Percentiles rank a stretch among this genome's conserved stretches.
These are phyloP conservation scores for Megacollybia platyphylla DNA, from an alignment of 1,284 basidiomycete species.

Conservation along the genomic window DNA sequence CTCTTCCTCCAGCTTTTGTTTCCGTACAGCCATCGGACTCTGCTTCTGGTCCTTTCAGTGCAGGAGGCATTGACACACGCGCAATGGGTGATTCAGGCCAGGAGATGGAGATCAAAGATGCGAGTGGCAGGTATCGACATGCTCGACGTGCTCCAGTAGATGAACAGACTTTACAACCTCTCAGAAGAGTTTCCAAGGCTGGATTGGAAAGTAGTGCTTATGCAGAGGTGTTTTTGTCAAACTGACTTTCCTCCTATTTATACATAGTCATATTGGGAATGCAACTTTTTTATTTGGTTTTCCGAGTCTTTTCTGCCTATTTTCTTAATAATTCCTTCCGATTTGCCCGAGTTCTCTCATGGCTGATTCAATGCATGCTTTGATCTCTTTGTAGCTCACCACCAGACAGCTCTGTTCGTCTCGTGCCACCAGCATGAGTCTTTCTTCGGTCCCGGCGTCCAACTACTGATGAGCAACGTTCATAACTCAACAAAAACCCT, in stretches of 20 bases:
- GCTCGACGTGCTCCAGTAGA: constrained; percentile 75
- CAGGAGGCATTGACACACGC: constrained; percentile 11
- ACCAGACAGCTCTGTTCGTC: constrained; percentile 96
- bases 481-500: constrained; percentile 6
- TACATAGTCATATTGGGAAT: too few species aligned
- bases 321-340: constrained; percentile 18
- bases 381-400: constrained; percentile 90
- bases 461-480: constrained; percentile 35
- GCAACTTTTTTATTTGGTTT: constrained; percentile 30
- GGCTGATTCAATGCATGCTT: constrained; percentile 72
- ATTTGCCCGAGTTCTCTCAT: constrained; percentile 35
- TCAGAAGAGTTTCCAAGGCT: constrained; percentile 80
- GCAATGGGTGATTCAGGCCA: constrained; percentile 52
- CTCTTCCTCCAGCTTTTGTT: constrained; percentile 51
- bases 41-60: constrained; percentile 20
- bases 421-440: constrained; percentile 86
- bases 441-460: constrained; percentile 88
- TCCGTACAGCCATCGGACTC: constrained; percentile 13
- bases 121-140: constrained; percentile 72
- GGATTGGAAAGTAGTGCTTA: constrained; percentile 55
- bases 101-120: constrained; percentile 78
- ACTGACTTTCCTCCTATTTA: too few species aligned
- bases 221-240: neutral
- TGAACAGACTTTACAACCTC: constrained; percentile 74
- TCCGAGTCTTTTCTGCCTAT: constrained; percentile 49